These are phyloP conservation scores for Apiotrichum akiyoshidainum DNA, from an alignment of 1,284 basidiomycete species.

Conservation along the genomic window DNA sequence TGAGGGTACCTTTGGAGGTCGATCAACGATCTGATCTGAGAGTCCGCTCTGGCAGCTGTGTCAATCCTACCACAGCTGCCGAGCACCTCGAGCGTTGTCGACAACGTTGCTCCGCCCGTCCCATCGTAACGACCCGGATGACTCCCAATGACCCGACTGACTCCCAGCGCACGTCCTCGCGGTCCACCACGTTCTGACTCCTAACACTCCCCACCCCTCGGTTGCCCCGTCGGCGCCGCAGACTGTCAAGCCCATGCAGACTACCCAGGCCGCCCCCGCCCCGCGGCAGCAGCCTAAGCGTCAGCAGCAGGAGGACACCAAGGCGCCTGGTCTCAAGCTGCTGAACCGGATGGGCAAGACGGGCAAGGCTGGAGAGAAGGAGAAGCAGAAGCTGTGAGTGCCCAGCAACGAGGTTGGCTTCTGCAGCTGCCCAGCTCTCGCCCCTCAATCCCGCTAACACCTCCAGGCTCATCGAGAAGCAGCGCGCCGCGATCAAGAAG, in stretches of 20 bases:
- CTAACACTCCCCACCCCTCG: conserved; percentile 28
- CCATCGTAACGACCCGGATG: background rate
- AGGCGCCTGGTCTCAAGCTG: conserved; percentile 37
- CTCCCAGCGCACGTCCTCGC: conserved; percentile 32
- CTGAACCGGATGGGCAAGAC: conserved; percentile 32
- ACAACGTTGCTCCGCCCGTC: background rate
- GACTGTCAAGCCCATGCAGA: conserved; percentile 9
- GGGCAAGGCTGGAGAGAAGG: conserved; percentile 26
- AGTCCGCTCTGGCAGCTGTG: too few species aligned
- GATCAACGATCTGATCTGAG: too few species aligned
- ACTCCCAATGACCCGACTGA: conserved; percentile 1
- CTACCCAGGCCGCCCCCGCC: background rate
- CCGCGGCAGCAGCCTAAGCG: conserved; percentile 19
- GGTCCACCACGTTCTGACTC: conserved; percentile 41
- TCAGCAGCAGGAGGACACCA: conserved; percentile 28
- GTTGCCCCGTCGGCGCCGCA: conserved; percentile 5
- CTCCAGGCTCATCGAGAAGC: conserved; percentile 38
- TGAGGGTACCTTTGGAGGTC: too few species aligned
- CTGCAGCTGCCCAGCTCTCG: background rate
- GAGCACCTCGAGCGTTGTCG: too few species aligned
- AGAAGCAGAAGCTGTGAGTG: conserved; percentile 38
- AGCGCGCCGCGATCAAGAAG: conserved; percentile 36
- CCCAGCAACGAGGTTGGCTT: background rate
- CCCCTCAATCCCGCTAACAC: background rate
- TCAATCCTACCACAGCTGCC: too few species aligned